Percentiles rank a stretch among this genome's conserved stretches.
Conservation (phyloP, 257 asterid species). For the Cinchona pubescens region DNA sequence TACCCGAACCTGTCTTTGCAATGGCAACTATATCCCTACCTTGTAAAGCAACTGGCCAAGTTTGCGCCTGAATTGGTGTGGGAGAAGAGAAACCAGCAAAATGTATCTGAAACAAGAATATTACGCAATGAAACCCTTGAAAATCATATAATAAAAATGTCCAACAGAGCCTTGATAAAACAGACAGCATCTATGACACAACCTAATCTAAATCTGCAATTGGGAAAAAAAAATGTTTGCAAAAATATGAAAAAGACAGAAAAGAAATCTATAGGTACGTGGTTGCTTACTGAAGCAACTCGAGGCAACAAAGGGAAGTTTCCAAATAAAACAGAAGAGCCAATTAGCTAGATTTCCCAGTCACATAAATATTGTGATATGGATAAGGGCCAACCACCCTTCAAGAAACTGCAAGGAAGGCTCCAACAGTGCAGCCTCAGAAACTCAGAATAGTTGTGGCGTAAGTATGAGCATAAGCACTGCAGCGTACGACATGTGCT, state of each 20-base stretch:
- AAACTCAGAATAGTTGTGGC: conserved; percentile 78
- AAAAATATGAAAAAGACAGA: conserved; percentile 32
- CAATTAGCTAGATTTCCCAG: conserved; percentile 82
- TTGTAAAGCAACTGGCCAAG: conserved; percentile 93
- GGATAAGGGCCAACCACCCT: conserved; percentile 79
- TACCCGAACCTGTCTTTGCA: conserved; percentile 98
- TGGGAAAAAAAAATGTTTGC: conserved; percentile 13
- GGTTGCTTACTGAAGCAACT: conserved; percentile 99
- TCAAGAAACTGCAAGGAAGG: conserved; percentile 76
- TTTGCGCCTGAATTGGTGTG: conserved; percentile 96
- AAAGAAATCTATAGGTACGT: conserved; percentile 56
- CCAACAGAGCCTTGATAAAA: conserved; percentile 21
- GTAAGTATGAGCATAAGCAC: conserved; percentile 81
- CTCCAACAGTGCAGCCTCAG: conserved; percentile 97
- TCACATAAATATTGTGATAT: conserved; percentile 70
- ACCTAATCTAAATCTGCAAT: conserved; percentile 15
- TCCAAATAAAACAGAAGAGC: conserved; percentile 84
- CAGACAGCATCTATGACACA: conserved; percentile 5
- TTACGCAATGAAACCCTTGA: conserved; percentile 21
- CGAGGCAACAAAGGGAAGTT: conserved; percentile 81
- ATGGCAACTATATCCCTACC: conserved; percentile 85
- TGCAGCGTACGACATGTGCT: conserved; percentile 99
- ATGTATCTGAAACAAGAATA: conserved; percentile 56
- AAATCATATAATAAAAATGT: conserved; percentile 12
- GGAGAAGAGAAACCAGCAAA: conserved; percentile 89